Percentiles rank a stretch among this genome's conserved stretches.
These are phyloP conservation scores for Onygenales sp. DNA, from an alignment of 2,329 filamentous ascomycete genomes.

Conservation along the genomic window DNA sequence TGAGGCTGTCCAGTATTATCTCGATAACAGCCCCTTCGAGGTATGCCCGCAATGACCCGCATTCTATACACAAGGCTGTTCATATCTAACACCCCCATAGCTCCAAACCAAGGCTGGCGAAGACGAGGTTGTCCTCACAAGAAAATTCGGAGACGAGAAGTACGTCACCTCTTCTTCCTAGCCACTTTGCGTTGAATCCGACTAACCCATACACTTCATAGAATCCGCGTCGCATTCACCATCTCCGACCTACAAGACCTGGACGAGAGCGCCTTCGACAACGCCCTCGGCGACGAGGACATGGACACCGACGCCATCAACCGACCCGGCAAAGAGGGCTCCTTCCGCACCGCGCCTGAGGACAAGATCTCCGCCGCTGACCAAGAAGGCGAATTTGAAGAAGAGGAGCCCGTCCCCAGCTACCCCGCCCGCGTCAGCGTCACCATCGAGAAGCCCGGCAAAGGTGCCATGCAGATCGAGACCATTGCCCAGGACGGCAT, in stretches of 20 bases:
- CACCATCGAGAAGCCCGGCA: slow-evolving; percentile 76
- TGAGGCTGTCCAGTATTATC: slow-evolving; percentile 73
- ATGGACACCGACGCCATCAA: slow-evolving; percentile 48
- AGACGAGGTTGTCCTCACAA: slow-evolving; percentile 78
- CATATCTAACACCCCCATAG: slow-evolving; percentile 19
- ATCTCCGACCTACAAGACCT: slow-evolving; percentile 70
- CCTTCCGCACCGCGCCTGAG: slow-evolving; percentile 47
- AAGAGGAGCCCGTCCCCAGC: slow-evolving; percentile 42
- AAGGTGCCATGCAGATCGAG: slow-evolving; percentile 80
- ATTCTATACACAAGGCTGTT: background rate
- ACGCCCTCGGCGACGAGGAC: slow-evolving; percentile 45
- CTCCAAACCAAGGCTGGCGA: slow-evolving; percentile 69
- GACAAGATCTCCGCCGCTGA: slow-evolving; percentile 49
- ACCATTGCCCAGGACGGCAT: slow-evolving; percentile 75
- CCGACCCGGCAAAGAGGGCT: slow-evolving; percentile 42
- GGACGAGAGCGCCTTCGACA: slow-evolving; percentile 49
- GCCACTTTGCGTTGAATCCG: background rate
- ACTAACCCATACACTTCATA: slow-evolving; percentile 19
- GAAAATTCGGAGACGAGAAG: slow-evolving; percentile 82
- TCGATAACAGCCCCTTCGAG: slow-evolving; percentile 77
- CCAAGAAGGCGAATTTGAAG: slow-evolving; percentile 47
- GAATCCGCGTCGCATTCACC: slow-evolving; percentile 73
- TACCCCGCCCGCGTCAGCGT: slow-evolving; percentile 80
- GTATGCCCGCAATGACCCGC: slow-evolving; percentile 31
- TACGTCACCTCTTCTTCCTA: slow-evolving; percentile 36